Conservation (phyloP, 1,139 yeast species). For the Sugiyamaella neomexicana region DNA sequence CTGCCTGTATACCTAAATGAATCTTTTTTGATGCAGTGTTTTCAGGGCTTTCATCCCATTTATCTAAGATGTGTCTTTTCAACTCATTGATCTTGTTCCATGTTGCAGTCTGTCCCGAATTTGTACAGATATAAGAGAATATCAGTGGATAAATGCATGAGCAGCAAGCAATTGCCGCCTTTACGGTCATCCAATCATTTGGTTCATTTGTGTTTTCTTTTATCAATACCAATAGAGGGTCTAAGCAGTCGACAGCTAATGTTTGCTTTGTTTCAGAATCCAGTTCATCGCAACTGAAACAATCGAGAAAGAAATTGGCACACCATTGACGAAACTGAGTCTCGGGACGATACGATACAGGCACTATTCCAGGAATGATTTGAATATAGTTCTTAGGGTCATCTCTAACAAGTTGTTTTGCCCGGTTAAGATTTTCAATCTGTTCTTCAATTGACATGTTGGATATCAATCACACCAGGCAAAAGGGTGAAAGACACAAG, state of each 20-base stretch:
- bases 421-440: constrained; percentile 42
- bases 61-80: constrained; percentile 36
- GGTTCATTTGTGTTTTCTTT: constrained; percentile 24
- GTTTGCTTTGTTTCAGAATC: constrained; percentile 32
- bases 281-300: constrained; percentile 39
- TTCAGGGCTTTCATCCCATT: constrained; percentile 36
- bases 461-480: neutral
- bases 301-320: constrained; percentile 43
- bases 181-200: constrained; percentile 34
- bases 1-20: constrained; percentile 52
- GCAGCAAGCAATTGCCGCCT: constrained; percentile 37
- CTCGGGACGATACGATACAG: constrained; percentile 41
- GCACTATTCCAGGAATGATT: constrained; percentile 41
- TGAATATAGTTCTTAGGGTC: constrained; percentile 43
- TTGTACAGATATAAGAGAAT: constrained; percentile 36
- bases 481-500: neutral
- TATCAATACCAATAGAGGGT: constrained; percentile 36
- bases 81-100: constrained; percentile 38
- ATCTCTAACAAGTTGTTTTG: constrained; percentile 38
- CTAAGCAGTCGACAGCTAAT: constrained; percentile 39
- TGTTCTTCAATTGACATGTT: constrained; percentile 32
- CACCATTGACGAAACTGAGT: constrained; percentile 42
- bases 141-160: constrained; percentile 41
- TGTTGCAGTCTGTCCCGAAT: constrained; percentile 30
- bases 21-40: constrained; percentile 6